A percentile compares a stretch with the other conserved stretches of the same genome.
Evolutionary conservation across 805 yeast species (phyloP).

Genomic region (Zygotorulaspora danielsina): DNA sequence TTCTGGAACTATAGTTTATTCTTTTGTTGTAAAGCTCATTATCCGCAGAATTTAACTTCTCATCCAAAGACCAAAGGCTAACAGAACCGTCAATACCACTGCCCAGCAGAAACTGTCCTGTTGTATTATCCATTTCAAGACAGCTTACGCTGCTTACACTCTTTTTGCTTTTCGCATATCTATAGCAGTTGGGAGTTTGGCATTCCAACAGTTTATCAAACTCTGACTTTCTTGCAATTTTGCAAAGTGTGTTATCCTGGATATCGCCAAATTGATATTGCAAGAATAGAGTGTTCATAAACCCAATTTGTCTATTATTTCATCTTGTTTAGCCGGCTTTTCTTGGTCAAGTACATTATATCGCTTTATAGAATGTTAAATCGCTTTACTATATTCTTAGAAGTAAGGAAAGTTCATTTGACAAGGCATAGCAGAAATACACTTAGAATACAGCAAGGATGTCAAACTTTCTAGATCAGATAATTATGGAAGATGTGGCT

Average conservation of each 20-base stretch:
- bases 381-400: too few species aligned
- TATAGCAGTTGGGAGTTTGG: slow-evolving; percentile 10
- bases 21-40: slow-evolving; percentile 30
- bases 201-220: slow-evolving; percentile 24
- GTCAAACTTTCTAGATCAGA: slow-evolving; percentile 55
- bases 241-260: slow-evolving; percentile 11
- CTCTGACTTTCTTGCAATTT: slow-evolving; percentile 14
- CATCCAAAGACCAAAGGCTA: slow-evolving; percentile 32
- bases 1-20: slow-evolving; percentile 17
- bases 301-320: not conserved
- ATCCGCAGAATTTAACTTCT: slow-evolving; percentile 15
- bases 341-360: not conserved
- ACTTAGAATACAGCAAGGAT: too few species aligned
- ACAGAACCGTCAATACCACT: slow-evolving; percentile 37
- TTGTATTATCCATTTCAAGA: slow-evolving; percentile 22
- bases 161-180: slow-evolving; percentile 7
- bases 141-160: slow-evolving; percentile 14
- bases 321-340: too few species aligned
- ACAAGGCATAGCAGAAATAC: too few species aligned
- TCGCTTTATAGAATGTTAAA: not conserved
- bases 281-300: slow-evolving; percentile 13
- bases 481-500: slow-evolving; percentile 75
- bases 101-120: slow-evolving; percentile 18
- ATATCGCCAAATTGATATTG: slow-evolving; percentile 16
- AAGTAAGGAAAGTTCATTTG: too few species aligned